A percentile compares a stretch with the other conserved stretches of the same genome.
These are phyloP conservation scores for Cryptosporidium viatorum DNA, from an alignment of 169 alveolate species.

Conservation along the genomic window DNA sequence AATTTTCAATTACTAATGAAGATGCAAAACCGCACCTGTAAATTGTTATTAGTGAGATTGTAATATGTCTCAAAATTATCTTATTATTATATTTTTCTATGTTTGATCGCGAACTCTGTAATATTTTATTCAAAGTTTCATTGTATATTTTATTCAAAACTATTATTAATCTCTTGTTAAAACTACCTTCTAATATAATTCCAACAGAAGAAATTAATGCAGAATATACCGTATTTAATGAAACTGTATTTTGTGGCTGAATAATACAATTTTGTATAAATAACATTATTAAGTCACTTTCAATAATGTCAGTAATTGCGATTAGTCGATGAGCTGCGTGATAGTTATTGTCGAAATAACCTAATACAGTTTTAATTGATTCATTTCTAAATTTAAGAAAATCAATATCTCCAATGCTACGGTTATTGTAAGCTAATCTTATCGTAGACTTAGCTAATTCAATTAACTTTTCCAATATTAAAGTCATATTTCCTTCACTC, in stretches of 20 bases:
- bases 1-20: slow-evolving; percentile 1
- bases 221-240: slow-evolving; percentile 55
- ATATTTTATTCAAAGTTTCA: slow-evolving; percentile 1
- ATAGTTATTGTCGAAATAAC: not conserved
- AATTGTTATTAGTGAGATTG: slow-evolving; percentile 2
- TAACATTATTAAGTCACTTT: slow-evolving; percentile 3
- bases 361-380: not conserved
- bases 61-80: slow-evolving; percentile 30
- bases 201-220: slow-evolving; percentile 53
- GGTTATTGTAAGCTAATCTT: not conserved
- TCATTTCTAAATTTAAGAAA: slow-evolving; percentile 7
- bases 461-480: slow-evolving; percentile 17
- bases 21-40: slow-evolving; percentile 66
- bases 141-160: slow-evolving; percentile 31
- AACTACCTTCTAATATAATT: slow-evolving; percentile 6
- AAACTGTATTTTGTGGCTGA: slow-evolving; percentile 11
- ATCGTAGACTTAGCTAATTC: slow-evolving; percentile 6
- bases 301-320: slow-evolving; percentile 30
- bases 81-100: slow-evolving; percentile 29
- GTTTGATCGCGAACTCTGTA: not conserved
- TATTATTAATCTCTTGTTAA: not conserved
- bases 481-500: slow-evolving; percentile 71
- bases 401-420: not conserved
- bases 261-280: slow-evolving; percentile 57
- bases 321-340: not conserved